Base-by-base conservation (phyloP, 305 asterid genomes). In the Lippia alba region DNA sequence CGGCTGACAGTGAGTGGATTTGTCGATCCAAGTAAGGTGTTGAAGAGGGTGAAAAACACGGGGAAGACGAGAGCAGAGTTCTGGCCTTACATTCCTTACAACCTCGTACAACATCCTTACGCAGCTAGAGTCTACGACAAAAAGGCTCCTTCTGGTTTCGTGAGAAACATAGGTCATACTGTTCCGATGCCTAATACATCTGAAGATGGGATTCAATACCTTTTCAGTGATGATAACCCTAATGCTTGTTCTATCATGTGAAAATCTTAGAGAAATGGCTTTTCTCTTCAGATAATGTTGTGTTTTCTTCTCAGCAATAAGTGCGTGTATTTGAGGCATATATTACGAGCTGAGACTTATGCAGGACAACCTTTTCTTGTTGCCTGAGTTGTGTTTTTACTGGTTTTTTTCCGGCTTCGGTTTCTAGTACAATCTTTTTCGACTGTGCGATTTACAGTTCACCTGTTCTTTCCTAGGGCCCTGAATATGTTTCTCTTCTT, bases 171-270 rank as follows among this genome's bases (percentile, higher is more conserved):
- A 8, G 67, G 83, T 0, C 91, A 80, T 48, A 82, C 88, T 0
- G 78, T 63, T 0, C 83, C 87, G 10, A 59, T 79, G 67, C 79
- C 91, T 0, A 83, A 85, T 69, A 74, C 87, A 2, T 20, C 82
- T 1, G 94, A 83, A 18, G 97, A 89, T 61, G 78, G 76, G 49
- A 82, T 91, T 64, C 64, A 87, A 4, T 75, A 82, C 59, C 80
- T 93, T 11, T 93, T 93, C 69, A 93, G 96, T 64, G 98, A 93
- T 58, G 98, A 91, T 56, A 93, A 93, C 78, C 94, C 97, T 12
- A 81, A 91, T 74, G 96, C 96, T 63, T 93, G 98, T 71, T 89
- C 92, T 69, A 70, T 89, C 18, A 93, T 93, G 98, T 93, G 83
- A 30, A 51, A 61, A 44, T 20, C 30, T 34, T 16, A 46, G 17